Percentiles rank a stretch among this genome's conserved stretches.
Evolutionary conservation across 352 stramenopile genomes (phyloP).

Genomic region (Aphanomyces invadans): DNA sequence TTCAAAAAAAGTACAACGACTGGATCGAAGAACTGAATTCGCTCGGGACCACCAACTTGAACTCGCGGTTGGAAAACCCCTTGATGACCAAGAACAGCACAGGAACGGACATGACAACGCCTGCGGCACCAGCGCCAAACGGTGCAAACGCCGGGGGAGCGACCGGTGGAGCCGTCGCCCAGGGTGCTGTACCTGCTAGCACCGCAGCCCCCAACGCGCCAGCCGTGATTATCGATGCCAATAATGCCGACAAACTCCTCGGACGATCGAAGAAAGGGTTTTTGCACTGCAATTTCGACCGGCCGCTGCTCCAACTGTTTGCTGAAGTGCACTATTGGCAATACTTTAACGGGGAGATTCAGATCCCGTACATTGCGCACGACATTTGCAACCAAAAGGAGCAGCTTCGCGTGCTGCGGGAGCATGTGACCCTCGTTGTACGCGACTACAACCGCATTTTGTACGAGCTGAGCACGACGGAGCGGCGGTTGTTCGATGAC

Average conservation of each 20-base stretch:
- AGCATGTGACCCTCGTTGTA: slow-evolving; percentile 93
- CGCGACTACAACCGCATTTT: slow-evolving; percentile 94
- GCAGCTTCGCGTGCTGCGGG: slow-evolving; percentile 83
- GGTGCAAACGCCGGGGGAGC: slow-evolving; percentile 2
- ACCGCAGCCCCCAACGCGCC: slow-evolving; percentile 29
- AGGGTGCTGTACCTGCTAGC: background rate
- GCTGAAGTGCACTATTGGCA: slow-evolving; percentile 89
- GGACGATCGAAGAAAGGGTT: slow-evolving; percentile 73
- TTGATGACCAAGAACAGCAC: slow-evolving; percentile 74
- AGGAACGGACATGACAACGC: slow-evolving; percentile 18
- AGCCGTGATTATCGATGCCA: background rate
- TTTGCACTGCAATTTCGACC: slow-evolving; percentile 93
- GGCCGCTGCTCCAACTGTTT: slow-evolving; percentile 88
- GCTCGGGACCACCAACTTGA: slow-evolving; percentile 66
- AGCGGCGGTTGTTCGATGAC: slow-evolving; percentile 90
- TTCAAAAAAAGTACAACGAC: slow-evolving; percentile 85
- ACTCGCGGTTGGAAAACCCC: slow-evolving; percentile 72
- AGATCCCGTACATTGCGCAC: slow-evolving; percentile 92
- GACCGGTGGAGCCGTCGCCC: background rate
- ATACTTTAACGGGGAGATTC: slow-evolving; percentile 88
- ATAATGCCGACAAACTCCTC: slow-evolving; percentile 44
- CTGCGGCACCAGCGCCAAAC: slow-evolving; percentile 12
- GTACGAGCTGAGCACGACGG: slow-evolving; percentile 81
- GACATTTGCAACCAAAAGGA: slow-evolving; percentile 94
- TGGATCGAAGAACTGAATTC: slow-evolving; percentile 85